Evolutionary conservation across 2,329 filamentous ascomycete species (phyloP).

Genomic region (Colletotrichum sp.): DNA sequence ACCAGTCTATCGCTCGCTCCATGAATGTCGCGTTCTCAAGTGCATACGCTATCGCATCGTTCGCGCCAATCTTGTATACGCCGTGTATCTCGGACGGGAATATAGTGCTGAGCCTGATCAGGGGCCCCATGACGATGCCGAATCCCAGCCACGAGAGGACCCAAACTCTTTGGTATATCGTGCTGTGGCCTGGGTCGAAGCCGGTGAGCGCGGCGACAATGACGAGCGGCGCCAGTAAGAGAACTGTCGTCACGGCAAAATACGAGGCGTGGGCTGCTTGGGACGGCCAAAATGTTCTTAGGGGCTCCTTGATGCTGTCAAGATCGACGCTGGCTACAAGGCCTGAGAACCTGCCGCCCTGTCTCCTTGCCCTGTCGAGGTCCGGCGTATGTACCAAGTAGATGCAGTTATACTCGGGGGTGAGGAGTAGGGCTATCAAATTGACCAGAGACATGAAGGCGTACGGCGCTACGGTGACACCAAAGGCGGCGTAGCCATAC

Average conservation of each 20-base stretch:
- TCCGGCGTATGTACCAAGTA: constrained; percentile 27
- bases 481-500: constrained; percentile 35
- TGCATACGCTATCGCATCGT: constrained; percentile 16
- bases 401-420: constrained; percentile 30
- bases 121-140: constrained; percentile 2
- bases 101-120: not conserved
- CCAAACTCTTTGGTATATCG: not conserved
- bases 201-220: constrained; percentile 5
- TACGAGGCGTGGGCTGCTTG: not conserved
- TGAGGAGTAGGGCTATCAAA: constrained; percentile 26
- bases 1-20: constrained; percentile 14
- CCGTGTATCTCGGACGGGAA: constrained; percentile 11
- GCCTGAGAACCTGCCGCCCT: constrained; percentile 6
- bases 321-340: constrained; percentile 14
- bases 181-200: not conserved
- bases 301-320: constrained; percentile 6
- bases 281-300: constrained; percentile 12
- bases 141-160: constrained; percentile 5
- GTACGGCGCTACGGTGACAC: constrained; percentile 32
- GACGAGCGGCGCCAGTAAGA: not conserved
- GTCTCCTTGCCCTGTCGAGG: constrained; percentile 9
- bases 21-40: constrained; percentile 6
- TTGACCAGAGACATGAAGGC: constrained; percentile 34
- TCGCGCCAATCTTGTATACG: constrained; percentile 9
- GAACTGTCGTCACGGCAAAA: constrained; percentile 5